Percentiles rank a stretch among this genome's conserved stretches.
Conservation (phyloP, 2,329 filamentous ascomycete species). For the Xylariaceae sp. region DNA sequence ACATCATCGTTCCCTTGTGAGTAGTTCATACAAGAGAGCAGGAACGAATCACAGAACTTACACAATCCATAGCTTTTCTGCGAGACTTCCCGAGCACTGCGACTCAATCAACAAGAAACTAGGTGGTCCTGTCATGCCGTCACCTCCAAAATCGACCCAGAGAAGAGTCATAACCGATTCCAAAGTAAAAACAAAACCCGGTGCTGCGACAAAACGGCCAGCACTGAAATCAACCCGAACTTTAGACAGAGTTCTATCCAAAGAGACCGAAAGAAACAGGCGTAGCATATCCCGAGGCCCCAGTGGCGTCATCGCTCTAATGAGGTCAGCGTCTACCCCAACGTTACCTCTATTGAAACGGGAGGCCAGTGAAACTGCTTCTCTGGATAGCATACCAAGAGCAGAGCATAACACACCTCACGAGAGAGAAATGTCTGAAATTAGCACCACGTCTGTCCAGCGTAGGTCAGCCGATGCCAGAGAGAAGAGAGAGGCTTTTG, state of each 20-base stretch:
- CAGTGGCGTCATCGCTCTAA: conserved; percentile 58
- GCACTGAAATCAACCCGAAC: conserved; percentile 45
- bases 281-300: conserved; percentile 57
- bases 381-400: conserved; percentile 48
- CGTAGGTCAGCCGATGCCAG: conserved; percentile 54
- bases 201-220: conserved; percentile 50
- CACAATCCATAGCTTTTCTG: conserved; percentile 59
- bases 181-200: conserved; percentile 49
- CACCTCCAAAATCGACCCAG: conserved; percentile 50
- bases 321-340: conserved; percentile 66
- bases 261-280: conserved; percentile 49
- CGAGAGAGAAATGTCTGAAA: conserved; percentile 41
- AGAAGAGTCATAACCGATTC: conserved; percentile 43
- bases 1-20: conserved; percentile 78
- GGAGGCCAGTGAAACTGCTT: conserved; percentile 61
- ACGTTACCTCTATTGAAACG: conserved; percentile 65
- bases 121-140: conserved; percentile 65
- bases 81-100: conserved; percentile 70
- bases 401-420: conserved; percentile 39
- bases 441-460: conserved; percentile 43
- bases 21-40: conserved; percentile 25
- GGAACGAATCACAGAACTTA: conserved; percentile 33
- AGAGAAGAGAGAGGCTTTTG: conserved; percentile 61
- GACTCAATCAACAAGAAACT: conserved; percentile 71
- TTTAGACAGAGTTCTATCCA: conserved; percentile 62